These are phyloP conservation scores for Luzula sylvatica DNA, from an alignment of 176 grass and related monocot species.

Conservation along the genomic window DNA sequence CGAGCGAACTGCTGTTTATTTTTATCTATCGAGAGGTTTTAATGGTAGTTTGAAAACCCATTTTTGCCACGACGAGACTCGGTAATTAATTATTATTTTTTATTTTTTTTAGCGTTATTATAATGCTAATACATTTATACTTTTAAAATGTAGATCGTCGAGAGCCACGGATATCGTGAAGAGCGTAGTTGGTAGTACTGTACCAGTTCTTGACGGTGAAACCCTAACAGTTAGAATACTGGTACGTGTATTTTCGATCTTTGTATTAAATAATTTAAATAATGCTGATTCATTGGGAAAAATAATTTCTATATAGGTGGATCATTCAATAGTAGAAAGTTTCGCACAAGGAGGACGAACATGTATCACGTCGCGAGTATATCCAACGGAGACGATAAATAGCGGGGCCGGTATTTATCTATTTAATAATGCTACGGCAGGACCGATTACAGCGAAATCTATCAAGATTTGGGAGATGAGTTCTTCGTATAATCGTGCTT, in stretches of 20 bases:
- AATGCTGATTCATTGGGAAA: background rate
- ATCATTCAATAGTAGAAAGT: conserved; percentile 90
- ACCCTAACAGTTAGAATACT: conserved; percentile 43
- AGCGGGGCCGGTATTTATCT: conserved; percentile 51
- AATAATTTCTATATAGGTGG: conserved; percentile 31
- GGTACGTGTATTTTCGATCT: conserved; percentile 13
- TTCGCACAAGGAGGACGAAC: conserved; percentile 62
- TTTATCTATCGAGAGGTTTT: conserved; percentile 48
- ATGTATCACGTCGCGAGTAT: conserved; percentile 66
- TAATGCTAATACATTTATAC: background rate
- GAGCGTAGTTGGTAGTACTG: conserved; percentile 54
- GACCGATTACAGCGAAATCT: conserved; percentile 31
- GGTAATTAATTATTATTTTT: conserved; percentile 10
- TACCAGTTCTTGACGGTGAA: conserved; percentile 62
- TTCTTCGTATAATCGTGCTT: conserved; percentile 53
- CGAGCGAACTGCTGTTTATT: conserved; percentile 80
- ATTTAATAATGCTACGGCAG: conserved; percentile 83
- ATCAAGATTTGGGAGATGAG: conserved; percentile 66
- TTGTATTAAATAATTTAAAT: background rate
- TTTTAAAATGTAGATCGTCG: conserved; percentile 38
- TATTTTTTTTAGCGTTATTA: background rate
- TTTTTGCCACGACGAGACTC: conserved; percentile 85
- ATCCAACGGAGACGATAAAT: conserved; percentile 79
- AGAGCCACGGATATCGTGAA: conserved; percentile 69
- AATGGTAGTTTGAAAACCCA: conserved; percentile 50